Conservation (phyloP, 78 protist genomes). For the Dictyostelium firmibasis region DNA sequence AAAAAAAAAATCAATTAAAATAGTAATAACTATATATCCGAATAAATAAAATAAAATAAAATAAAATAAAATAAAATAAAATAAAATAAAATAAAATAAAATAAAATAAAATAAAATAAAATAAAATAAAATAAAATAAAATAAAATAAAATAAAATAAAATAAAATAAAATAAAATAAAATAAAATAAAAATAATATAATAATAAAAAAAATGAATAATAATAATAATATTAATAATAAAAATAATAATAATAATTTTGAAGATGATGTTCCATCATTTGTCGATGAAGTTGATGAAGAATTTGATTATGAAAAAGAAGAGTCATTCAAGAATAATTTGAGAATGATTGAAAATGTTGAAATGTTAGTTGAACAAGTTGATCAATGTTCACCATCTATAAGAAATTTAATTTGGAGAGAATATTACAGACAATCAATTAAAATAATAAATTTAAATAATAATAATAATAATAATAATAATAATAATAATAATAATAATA, state of each 20-base stretch:
- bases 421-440: not conserved
- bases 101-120: too few species aligned
- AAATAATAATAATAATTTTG: not conserved
- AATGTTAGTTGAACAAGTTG: not conserved
- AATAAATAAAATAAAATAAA: too few species aligned
- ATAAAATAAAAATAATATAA: too few species aligned
- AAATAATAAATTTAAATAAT: not conserved
- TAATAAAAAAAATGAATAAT: too few species aligned
- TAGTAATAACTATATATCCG: too few species aligned
- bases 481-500: not conserved
- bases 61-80: too few species aligned
- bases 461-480: not conserved
- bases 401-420: conserved; percentile 33
- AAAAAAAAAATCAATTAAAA: too few species aligned
- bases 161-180: too few species aligned
- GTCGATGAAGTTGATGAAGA: not conserved
- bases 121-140: too few species aligned
- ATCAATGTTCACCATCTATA: conserved; percentile 23
- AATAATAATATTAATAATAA: not conserved
- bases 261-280: not conserved
- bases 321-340: not conserved
- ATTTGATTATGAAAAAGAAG: not conserved
- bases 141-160: too few species aligned
- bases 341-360: not conserved
- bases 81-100: too few species aligned